phyloP scores from a whole-genome alignment of 78 protist genomes.

The slime mould (Dictyostelium discoideum) region dicty_2.7 NC_007088.5:2701501-2702000 shows the following conservation, averaged over 20 bases:
- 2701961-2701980: not conserved
- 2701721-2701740: too few species aligned
- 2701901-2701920: slow-evolving; percentile 65
- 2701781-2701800: slow-evolving; percentile 68
- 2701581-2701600: slow-evolving; percentile 53
- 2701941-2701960: slow-evolving; percentile 23
- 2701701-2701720: slow-evolving; percentile 17
- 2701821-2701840: slow-evolving; percentile 81
- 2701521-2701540: slow-evolving; percentile 72
- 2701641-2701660: slow-evolving; percentile 33
- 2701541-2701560: slow-evolving; percentile 67
- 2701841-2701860: slow-evolving; percentile 48
- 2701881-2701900: slow-evolving; percentile 75
- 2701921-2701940: slow-evolving; percentile 1
- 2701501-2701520: not conserved
- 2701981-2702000: slow-evolving; percentile 1
- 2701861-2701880: slow-evolving; percentile 80
- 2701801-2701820: slow-evolving; percentile 76
- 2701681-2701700: slow-evolving; percentile 74
- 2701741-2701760: too few species aligned
- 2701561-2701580: slow-evolving; percentile 43
- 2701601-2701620: slow-evolving; percentile 72
- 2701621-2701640: slow-evolving; percentile 73
- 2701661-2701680: slow-evolving; percentile 71
- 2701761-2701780: not conserved